A percentile compares a stretch with the other conserved stretches of the same genome.
phyloP scores from a whole-genome alignment of 805 yeast species.

The Metschnikowia reukaufii region DNA sequence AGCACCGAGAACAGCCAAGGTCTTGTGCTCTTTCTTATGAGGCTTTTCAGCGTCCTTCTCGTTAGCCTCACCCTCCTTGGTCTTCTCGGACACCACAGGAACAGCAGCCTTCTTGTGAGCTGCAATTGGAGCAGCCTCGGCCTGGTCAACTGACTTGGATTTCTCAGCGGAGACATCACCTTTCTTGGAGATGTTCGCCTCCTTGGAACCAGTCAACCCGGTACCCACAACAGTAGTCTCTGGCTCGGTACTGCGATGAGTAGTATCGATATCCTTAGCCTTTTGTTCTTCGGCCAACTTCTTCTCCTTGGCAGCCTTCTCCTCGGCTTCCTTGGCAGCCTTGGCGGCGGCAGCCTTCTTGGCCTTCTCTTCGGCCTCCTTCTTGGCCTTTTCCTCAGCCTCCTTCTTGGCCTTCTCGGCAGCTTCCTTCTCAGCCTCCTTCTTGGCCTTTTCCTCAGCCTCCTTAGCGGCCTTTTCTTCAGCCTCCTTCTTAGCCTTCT shows the following conservation, averaged over 20 bases:
- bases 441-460: constrained; percentile 11
- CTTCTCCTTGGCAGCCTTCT: constrained; percentile 23
- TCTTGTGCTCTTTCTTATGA: constrained; percentile 3
- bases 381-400: constrained; percentile 17
- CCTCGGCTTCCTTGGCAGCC: constrained; percentile 30
- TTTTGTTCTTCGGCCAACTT: constrained; percentile 23
- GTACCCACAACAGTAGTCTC: constrained; percentile 27
- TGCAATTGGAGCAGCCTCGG: not conserved
- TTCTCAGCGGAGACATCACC: not conserved
- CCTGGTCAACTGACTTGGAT: not conserved
- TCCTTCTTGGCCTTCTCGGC: constrained; percentile 4
- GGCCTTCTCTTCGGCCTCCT: constrained; percentile 28
- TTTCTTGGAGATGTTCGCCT: not conserved
- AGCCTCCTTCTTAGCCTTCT: not conserved
- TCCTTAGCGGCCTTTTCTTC: constrained; percentile 6
- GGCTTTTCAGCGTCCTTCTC: not conserved
- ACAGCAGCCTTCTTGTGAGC: constrained; percentile 3
- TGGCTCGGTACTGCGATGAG: constrained; percentile 1
- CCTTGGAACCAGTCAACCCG: constrained; percentile 19
- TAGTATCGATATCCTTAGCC: constrained; percentile 20
- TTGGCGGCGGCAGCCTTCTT: constrained; percentile 25
- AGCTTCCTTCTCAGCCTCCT: constrained; percentile 1
- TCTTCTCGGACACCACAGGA: constrained; percentile 7
- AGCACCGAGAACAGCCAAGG: constrained; percentile 10
- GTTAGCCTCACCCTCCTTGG: constrained; percentile 3